These are phyloP conservation scores for Ustilago tritici DNA, from an alignment of 1,284 basidiomycete genomes.

Conservation along the genomic window DNA sequence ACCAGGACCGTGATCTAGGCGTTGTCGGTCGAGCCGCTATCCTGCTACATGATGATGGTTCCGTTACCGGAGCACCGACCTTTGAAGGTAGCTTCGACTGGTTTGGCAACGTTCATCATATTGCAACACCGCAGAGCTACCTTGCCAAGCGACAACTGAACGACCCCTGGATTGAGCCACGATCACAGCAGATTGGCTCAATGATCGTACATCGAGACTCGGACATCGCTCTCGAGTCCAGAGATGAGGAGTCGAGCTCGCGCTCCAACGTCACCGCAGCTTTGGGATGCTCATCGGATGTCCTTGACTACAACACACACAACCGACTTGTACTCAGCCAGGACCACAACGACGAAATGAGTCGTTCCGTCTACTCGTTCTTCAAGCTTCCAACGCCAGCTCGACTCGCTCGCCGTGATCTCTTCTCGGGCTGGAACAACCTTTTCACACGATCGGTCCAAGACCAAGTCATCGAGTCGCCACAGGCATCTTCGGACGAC, in stretches of 20 bases:
- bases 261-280: slow-evolving; percentile 8
- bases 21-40: slow-evolving; percentile 61
- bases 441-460: slow-evolving; percentile 18
- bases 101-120: slow-evolving; percentile 59
- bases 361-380: slow-evolving; percentile 54
- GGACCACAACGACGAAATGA: slow-evolving; percentile 50
- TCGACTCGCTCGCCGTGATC: slow-evolving; percentile 39
- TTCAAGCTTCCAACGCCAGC: slow-evolving; percentile 50
- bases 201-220: slow-evolving; percentile 59
- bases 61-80: slow-evolving; percentile 38
- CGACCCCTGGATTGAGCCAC: slow-evolving; percentile 44
- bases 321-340: slow-evolving; percentile 50
- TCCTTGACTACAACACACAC: slow-evolving; percentile 56
- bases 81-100: slow-evolving; percentile 63
- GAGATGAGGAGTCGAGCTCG: slow-evolving; percentile 12
- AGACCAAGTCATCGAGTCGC: slow-evolving; percentile 28
- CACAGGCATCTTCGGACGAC: slow-evolving; percentile 23
- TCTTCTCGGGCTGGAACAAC: slow-evolving; percentile 45
- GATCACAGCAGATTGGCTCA: slow-evolving; percentile 23
- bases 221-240: slow-evolving; percentile 45
- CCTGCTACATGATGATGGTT: slow-evolving; percentile 58
- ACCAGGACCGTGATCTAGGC: slow-evolving; percentile 41
- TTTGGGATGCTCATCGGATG: slow-evolving; percentile 50
- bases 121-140: slow-evolving; percentile 50
- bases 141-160: slow-evolving; percentile 29